Evolutionary conservation across 495 filamentous ascomycete species (phyloP).

Genomic region (Aspergillus cavernicola): DNA sequence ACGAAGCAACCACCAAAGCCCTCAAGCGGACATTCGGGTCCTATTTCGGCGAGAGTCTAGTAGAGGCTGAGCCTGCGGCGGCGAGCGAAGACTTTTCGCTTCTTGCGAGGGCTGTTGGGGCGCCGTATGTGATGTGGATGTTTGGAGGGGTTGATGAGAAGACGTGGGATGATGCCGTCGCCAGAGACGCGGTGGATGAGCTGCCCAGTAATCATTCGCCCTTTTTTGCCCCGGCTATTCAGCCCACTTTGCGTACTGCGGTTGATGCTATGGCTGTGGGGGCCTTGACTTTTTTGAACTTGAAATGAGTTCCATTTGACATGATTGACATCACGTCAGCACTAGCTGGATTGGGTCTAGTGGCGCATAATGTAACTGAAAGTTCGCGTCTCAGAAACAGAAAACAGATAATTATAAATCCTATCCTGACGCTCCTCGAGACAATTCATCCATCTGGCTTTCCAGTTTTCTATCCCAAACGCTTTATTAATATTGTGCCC

Average conservation of each 20-base stretch:
- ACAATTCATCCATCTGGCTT: too few species aligned
- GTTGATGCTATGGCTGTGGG: constrained; percentile 53
- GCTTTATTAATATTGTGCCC: too few species aligned
- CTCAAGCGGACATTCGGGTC: constrained; percentile 39
- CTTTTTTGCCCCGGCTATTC: constrained; percentile 57
- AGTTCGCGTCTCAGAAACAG: too few species aligned
- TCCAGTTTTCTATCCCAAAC: too few species aligned
- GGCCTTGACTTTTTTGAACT: constrained; percentile 44
- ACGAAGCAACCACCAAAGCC: constrained; percentile 34
- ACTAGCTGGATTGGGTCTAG: too few species aligned
- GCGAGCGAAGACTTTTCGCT: constrained; percentile 57
- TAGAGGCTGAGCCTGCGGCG: constrained; percentile 22
- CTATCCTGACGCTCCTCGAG: too few species aligned
- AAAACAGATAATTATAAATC: too few species aligned
- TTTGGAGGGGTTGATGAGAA: constrained; percentile 50
- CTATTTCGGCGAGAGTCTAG: constrained; percentile 38
- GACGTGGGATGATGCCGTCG: constrained; percentile 46
- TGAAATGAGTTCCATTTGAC: background rate
- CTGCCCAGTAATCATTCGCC: constrained; percentile 57
- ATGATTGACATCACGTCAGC: too few species aligned
- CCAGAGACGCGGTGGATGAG: constrained; percentile 35
- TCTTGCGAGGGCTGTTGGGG: constrained; percentile 47
- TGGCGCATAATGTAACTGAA: too few species aligned
- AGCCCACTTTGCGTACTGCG: constrained; percentile 55
- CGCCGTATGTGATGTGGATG: constrained; percentile 54